Conservation (phyloP, 1,284 basidiomycete species). For the Cryptococcus sp. region DNA sequence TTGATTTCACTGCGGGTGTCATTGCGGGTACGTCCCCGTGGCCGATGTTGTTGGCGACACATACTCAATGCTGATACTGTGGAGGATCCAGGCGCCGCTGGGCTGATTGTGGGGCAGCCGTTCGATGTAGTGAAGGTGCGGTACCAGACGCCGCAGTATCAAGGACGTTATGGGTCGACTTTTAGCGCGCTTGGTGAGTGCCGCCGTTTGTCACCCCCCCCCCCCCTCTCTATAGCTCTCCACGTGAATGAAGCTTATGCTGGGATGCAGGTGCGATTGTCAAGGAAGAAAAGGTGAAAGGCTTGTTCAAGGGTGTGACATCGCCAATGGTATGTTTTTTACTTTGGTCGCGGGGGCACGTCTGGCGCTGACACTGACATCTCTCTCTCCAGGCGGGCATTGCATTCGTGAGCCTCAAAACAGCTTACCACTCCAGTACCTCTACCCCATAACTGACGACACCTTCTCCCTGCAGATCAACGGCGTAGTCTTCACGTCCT, state of each 20-base stretch:
- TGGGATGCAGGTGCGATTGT: conserved; percentile 33
- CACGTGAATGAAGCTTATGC: neutral
- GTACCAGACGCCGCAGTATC: conserved; percentile 46
- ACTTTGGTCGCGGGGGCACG: neutral
- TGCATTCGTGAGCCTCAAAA: conserved; percentile 37
- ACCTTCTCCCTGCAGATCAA: conserved; percentile 35
- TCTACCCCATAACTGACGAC: neutral
- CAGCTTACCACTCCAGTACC: neutral
- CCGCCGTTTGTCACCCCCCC: too few relatives aligned
- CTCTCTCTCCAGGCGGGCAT: conserved; percentile 36
- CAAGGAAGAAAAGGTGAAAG: conserved; percentile 37
- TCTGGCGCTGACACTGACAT: neutral
- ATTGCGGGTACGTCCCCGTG: conserved; percentile 40
- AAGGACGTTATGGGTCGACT: conserved; percentile 40
- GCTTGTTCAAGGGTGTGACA: conserved; percentile 49
- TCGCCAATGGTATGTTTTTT: conserved; percentile 48
- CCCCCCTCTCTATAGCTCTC: too few relatives aligned
- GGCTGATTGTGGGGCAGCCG: conserved; percentile 50
- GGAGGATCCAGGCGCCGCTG: conserved; percentile 39
- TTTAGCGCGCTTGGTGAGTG: conserved; percentile 43
- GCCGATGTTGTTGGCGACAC: neutral
- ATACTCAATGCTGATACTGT: neutral
- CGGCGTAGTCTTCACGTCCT: conserved; percentile 49
- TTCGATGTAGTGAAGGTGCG: conserved; percentile 50
- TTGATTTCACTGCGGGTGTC: conserved; percentile 47